Base-by-base conservation (phyloP, 495 filamentous ascomycete species). In the Friedmanniomyces endolithicus region DNA sequence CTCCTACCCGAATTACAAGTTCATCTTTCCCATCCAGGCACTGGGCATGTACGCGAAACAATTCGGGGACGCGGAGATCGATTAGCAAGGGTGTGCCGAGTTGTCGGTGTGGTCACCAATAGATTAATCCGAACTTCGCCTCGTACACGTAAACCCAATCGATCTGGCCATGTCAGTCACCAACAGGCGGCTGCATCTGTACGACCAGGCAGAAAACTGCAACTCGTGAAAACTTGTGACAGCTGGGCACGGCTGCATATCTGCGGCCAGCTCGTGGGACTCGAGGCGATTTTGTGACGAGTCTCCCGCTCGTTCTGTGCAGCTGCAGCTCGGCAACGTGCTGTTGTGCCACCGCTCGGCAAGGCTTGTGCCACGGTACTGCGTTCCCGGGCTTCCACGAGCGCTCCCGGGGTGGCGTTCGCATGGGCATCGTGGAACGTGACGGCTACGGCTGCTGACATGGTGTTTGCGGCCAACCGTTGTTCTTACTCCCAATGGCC, bases 1-100 rank as follows among this genome's bases (percentile, higher is more conserved):
- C 53, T 92, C 90, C 3, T 98, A 98, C 65, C 92, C 92, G 54
- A 98, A 98, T 72, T 98, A 98, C 75, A 98, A 98, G 74, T 90
- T 94, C 69, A 86, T 84, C 50, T 98, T 96, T 69, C 83, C 92
- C 7, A 88, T 96, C 62, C 94, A 90, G 63, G 92, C 92, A 6
- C 66, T 98, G 27, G 92, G 92, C 9, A 81, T 94, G 78, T 98
- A 84, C 72, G 84, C 86, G 16, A 78, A 70, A 63, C 78, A 74
- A 56, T 94, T 84, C 59, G 87, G 86, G 1, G 76, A 90, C 57
- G 74, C 79, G 54, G 77, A 70, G 49, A 56, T 81, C 27, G 25
- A 50, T 16, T 41, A 41, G 37, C 37, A 14, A 6, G 37, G 12
- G 37, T n/a, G 37, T 41, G 16, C 37, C 37, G 33, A 8, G 33